phyloP scores from a whole-genome alignment of 1,284 basidiomycete species.

The Malassezia slooffiae region DNA sequence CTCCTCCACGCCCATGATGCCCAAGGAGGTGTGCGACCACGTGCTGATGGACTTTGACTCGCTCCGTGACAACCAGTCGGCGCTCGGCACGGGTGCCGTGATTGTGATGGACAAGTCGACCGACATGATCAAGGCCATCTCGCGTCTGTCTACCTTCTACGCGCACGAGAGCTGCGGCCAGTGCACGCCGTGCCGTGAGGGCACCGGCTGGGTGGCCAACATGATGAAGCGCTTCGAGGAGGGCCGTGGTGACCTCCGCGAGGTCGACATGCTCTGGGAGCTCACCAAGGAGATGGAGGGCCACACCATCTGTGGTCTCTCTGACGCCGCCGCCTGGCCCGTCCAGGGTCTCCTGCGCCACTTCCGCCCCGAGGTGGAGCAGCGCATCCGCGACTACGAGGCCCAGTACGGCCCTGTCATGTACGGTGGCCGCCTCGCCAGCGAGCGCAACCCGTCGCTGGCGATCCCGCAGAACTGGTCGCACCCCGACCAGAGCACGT shows the following conservation, averaged over 20 bases:
- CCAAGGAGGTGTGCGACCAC: constrained; percentile 52
- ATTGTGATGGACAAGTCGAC: constrained; percentile 99
- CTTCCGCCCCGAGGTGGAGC: constrained; percentile 70
- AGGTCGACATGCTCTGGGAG: constrained; percentile 72
- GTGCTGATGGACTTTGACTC: constrained; percentile 89
- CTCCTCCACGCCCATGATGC: constrained; percentile 86
- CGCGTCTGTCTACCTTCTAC: constrained; percentile 62
- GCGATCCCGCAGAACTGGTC: constrained; percentile 72
- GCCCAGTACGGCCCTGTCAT: constrained; percentile 69
- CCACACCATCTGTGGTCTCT: constrained; percentile 76
- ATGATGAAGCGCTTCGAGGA: constrained; percentile 57
- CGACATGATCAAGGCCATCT: constrained; percentile 71
- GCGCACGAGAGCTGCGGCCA: constrained; percentile 98
- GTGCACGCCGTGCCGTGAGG: constrained; percentile 91
- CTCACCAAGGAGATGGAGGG: constrained; percentile 76
- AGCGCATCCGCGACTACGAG: constrained; percentile 69
- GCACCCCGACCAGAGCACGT: constrained; percentile 16
- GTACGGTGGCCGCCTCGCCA: constrained; percentile 72
- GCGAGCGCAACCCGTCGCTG: constrained; percentile 60
- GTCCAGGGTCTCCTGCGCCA: constrained; percentile 90
- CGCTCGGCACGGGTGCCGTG: constrained; percentile 91
- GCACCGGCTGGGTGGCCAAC: constrained; percentile 49
- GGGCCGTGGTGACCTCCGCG: constrained; percentile 76
- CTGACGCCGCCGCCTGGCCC: constrained; percentile 96
- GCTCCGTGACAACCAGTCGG: constrained; percentile 82